Base-by-base conservation (phyloP, 1,284 basidiomycete genomes). In the Leccinum olivaceoglutinosum region DNA sequence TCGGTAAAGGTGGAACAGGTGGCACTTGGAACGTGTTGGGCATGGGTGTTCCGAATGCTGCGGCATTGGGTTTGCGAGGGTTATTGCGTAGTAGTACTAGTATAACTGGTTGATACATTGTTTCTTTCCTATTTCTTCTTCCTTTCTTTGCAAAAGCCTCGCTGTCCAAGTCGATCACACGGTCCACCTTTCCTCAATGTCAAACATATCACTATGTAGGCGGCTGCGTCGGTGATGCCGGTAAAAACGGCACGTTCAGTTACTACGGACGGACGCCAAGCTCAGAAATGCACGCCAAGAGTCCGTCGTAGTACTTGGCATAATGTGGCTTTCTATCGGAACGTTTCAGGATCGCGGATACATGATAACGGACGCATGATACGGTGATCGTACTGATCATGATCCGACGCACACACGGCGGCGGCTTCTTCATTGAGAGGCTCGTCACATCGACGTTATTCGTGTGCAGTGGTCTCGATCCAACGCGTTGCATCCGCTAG, bases 1-100 rank as follows among this genome's bases (percentile, higher is more conserved):
- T 2, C 12, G 66, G 64, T 34, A 67, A 39, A 57, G 64, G 51
- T 12, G 51, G 46, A 10, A 49, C n/a, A 14, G 71, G 64, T 32
- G 72, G 71, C 0, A 66, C 62, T 6, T 61, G 64, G 21, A 80
- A 77, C 59, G 85, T 74, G 67, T 86, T 85, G 7, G 85, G 85
- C 81, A 91, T 88, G 49, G 84, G 81, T 41, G 88, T 76, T 16
- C 87, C 85, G 14, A 85, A 85, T 3, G 86, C 84, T 4, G 87
- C 86, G 61, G 85, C 83, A 1, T 80, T 79, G 1, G 82, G 80
- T 65, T 82, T 85, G 61, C 76, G 76, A 29, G 76, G 72, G 60
- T 32, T 32, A 32, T 32, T 32, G 32, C 32, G 32, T 32, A 32
- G 32, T 25, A 25, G 25, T 25, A 25, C 25, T 25, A 32, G 32